Conservation (phyloP, 2,329 filamentous ascomycete genomes). For the Leptodontidium sp. region DNA sequence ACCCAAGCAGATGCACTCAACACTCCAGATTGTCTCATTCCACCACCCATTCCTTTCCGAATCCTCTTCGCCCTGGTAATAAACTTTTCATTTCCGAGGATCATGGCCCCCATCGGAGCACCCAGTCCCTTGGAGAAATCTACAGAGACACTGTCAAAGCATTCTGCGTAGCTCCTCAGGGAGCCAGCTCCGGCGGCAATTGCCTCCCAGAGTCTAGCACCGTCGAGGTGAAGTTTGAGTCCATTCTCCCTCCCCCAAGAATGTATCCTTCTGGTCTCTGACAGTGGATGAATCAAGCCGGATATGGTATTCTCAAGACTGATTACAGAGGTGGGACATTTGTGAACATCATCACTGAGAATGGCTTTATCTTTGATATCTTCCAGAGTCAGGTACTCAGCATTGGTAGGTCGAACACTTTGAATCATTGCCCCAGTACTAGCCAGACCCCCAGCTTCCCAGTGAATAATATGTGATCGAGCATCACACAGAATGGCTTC, state of each 20-base stretch:
- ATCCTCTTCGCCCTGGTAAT: constrained; percentile 75
- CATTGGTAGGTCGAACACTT: constrained; percentile 72
- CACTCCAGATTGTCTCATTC: constrained; percentile 77
- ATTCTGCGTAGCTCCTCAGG: constrained; percentile 69
- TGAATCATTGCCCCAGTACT: constrained; percentile 74
- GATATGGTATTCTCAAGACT: constrained; percentile 84
- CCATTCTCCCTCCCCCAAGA: constrained; percentile 69
- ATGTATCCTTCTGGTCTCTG: constrained; percentile 74
- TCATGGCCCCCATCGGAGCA: constrained; percentile 78
- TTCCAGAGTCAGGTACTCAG: constrained; percentile 63
- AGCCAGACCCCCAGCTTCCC: constrained; percentile 71
- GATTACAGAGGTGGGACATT: constrained; percentile 81
- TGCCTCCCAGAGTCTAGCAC: constrained; percentile 83
- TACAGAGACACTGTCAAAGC: constrained; percentile 77
- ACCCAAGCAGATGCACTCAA: constrained; percentile 77
- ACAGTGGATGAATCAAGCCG: constrained; percentile 79
- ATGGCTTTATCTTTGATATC: constrained; percentile 74
- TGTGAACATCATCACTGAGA: constrained; percentile 75
- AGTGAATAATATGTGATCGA: constrained; percentile 77
- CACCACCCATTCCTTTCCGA: constrained; percentile 83
- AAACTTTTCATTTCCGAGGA: constrained; percentile 65
- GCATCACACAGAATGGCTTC: constrained; percentile 81
- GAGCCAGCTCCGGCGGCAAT: constrained; percentile 73
- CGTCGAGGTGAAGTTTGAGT: constrained; percentile 76
- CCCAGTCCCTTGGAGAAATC: constrained; percentile 86